Conservation (phyloP, 768 basidiomycete species). For the Agrocybe pediades region DNA sequence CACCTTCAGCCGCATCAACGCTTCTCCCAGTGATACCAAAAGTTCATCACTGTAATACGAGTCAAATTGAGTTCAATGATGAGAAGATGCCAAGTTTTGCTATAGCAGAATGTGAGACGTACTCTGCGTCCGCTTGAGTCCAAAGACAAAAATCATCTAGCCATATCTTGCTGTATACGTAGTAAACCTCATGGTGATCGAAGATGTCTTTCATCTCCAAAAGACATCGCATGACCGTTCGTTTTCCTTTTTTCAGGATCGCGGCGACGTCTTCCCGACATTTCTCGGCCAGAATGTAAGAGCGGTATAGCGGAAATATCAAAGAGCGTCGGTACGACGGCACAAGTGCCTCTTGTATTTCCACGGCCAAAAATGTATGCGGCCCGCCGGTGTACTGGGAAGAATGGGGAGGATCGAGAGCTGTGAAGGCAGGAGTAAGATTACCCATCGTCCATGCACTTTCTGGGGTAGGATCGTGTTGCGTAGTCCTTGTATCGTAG, state of each 20-base stretch:
- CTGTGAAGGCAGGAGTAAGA: constrained; percentile 78
- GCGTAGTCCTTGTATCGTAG: constrained; percentile 79
- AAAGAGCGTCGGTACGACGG: constrained; percentile 76
- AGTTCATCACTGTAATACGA: constrained; percentile 52
- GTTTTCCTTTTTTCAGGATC: constrained; percentile 61
- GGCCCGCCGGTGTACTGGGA: constrained; percentile 15
- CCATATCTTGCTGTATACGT: constrained; percentile 89
- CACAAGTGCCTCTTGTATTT: constrained; percentile 52
- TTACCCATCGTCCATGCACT: constrained; percentile 85
- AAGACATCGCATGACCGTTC: constrained; percentile 62
- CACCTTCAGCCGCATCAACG: constrained; percentile 42
- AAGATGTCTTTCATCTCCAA: constrained; percentile 73
- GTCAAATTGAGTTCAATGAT: background rate
- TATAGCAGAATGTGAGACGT: constrained; percentile 20
- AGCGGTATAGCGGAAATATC: constrained; percentile 79
- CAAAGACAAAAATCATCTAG: constrained; percentile 85
- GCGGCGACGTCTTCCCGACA: constrained; percentile 67
- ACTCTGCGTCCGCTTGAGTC: constrained; percentile 74
- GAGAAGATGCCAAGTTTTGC: background rate
- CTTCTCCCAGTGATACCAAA: constrained; percentile 46
- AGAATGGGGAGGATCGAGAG: constrained; percentile 73
- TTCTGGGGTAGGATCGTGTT: constrained; percentile 81
- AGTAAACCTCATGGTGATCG: constrained; percentile 85
- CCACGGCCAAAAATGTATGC: constrained; percentile 39
- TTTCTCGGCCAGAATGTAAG: constrained; percentile 70